Evolutionary conservation across 225 moss, liverwort and hornwort genomes (phyloP).

Genomic region (Pseudisothecium myosuroides): DNA sequence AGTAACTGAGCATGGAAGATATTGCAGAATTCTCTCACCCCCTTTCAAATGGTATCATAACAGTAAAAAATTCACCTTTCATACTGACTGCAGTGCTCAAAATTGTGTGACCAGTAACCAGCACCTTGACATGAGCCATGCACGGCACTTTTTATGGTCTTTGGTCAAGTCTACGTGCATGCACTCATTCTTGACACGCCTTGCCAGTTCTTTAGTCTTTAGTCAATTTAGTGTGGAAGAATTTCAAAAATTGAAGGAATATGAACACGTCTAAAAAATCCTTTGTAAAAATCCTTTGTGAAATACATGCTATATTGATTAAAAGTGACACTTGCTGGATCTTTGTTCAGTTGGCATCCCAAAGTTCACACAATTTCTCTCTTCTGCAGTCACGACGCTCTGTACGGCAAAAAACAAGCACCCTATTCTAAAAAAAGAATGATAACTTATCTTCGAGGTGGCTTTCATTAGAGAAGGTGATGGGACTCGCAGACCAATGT

Average conservation of each 20-base stretch:
- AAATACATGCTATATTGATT: not conserved
- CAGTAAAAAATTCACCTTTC: not conserved
- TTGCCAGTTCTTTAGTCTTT: not conserved
- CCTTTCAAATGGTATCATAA: not conserved
- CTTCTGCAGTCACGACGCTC: not conserved
- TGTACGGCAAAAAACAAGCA: not conserved
- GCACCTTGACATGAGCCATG: not conserved
- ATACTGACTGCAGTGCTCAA: not conserved
- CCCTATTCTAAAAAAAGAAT: not conserved
- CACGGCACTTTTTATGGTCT: not conserved
- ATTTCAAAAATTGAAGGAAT: not conserved
- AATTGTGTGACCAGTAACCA: not conserved
- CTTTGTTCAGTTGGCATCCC: not conserved
- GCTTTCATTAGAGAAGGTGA: not conserved
- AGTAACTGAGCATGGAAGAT: not conserved
- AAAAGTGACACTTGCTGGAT: not conserved
- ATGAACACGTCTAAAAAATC: not conserved
- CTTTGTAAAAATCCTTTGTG: too few species aligned
- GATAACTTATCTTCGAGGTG: not conserved
- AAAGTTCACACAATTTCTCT: not conserved
- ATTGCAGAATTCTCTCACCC: not conserved
- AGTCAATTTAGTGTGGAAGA: not conserved
- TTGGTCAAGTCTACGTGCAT: not conserved
- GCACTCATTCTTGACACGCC: not conserved
- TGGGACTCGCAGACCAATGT: not conserved